phyloP scores from a whole-genome alignment of 2,329 filamentous ascomycete genomes.

The Xylogone sp. region DNA sequence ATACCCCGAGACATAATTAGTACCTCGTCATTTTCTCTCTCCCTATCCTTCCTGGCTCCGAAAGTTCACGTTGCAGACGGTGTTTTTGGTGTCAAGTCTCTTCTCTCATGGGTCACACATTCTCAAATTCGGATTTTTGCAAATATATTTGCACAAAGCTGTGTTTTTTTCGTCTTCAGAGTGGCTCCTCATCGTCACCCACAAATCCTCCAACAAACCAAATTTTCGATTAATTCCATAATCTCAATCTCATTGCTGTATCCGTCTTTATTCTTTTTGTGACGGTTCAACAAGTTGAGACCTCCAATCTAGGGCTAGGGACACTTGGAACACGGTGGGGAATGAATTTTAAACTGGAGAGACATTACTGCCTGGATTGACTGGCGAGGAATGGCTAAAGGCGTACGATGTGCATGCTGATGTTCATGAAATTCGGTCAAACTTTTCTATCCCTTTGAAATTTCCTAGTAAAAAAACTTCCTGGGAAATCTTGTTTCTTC shows the following conservation, averaged over 20 bases:
- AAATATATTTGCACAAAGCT: neutral
- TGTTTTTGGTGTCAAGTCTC: slow-evolving; percentile 24
- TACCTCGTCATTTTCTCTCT: neutral
- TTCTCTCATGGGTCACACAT: neutral
- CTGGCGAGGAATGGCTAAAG: neutral
- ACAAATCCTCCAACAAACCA: neutral
- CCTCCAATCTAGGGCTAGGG: neutral
- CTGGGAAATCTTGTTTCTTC: no score
- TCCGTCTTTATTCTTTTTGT: neutral
- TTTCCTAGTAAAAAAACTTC: no score
- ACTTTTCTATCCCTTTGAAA: neutral
- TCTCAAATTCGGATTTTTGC: neutral
- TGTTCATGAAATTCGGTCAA: neutral
- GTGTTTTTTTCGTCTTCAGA: neutral
- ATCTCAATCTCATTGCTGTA: neutral
- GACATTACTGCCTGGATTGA: neutral
- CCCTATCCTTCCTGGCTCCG: neutral
- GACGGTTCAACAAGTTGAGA: neutral
- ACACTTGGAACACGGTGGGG: neutral
- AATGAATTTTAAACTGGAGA: neutral
- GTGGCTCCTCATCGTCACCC: neutral
- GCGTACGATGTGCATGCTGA: neutral
- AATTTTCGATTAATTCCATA: neutral
- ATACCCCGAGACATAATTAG: slow-evolving; percentile 57
- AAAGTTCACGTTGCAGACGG: slow-evolving; percentile 8